Evolutionary conservation across 768 basidiomycete genomes (phyloP), one percentile per base, ranked within the genome.

Genomic region (Cytidiella melzeri): DNA sequence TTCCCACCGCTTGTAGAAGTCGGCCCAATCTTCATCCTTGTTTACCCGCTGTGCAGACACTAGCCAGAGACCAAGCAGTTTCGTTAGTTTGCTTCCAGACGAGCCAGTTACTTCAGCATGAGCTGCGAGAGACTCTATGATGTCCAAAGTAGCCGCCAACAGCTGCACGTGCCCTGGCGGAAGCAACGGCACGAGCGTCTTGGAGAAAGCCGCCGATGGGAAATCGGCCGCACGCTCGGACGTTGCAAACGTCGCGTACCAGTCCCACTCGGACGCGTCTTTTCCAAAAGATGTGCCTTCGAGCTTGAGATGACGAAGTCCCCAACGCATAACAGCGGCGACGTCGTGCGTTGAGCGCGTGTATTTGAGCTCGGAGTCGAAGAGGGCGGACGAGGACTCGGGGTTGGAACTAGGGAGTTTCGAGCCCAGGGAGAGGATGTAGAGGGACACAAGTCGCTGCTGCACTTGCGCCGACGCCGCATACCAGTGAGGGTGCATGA

Each of bases 401-500:
- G 79, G 65, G 42, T 74, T 68, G 61, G 73, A 69, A 52, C 66
- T 68, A 26, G 71, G 67, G 55, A 55, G 70, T 19, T 23, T 37
- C 3, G 54, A 30, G 55, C 72, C 69, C 64, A 84, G 71, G 1
- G 85, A 85, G 55, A 75, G 76, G 52, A 91, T 71, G 69, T 83
- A 90, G 50, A 80, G 75, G 15, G 84, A 84, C 48, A 89, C 79
- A 26, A 91, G 79, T 53, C 64, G 72, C 55, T 69, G 80, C 63
- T 91, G 88, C n/a, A 75, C 66, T 9, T 79, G 76, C 6, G 79
- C 78, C 5, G 84, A 87, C 7, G 87, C 74, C 36, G 87, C 83
- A 62, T 84, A 73, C 87, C 85, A 91, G 62, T 90, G 84, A 4
- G 89, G 86, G 57, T 85, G 84, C 85, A 91, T 91, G 41, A 91